Base-by-base conservation (phyloP, 176 grass and related monocot genomes). In the Aechmea fasciata region DNA sequence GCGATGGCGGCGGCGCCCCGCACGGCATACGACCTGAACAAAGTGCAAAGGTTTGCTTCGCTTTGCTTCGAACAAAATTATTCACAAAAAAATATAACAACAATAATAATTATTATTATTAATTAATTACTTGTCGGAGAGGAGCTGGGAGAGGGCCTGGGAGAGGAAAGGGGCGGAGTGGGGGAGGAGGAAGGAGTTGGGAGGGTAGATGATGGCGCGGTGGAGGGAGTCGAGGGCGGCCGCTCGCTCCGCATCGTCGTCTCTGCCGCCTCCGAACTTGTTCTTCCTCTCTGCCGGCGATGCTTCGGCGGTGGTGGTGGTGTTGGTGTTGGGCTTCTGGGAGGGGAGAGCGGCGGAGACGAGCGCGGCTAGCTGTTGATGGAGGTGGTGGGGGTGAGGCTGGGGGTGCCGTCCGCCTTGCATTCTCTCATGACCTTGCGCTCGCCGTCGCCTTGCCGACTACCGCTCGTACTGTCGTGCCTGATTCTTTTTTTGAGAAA, bases 331-430 rank as follows among this genome's bases (percentile, higher is more conserved):
- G 65, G 65, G 47, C 9, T 61, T 8, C 20, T 75, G 61, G 23
- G 73, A 49, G 63, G 73, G 63, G 63, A 75, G 73, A 2, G 75
- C 93, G 22, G 86, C 86, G 51, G 89, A 81, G 71, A 92, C 77
- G 77, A 97, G 83, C 66, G 93, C 85, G 41, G 86, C 82, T 73
- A 92, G 61, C 79, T 92, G 86, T 51, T 92, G 93, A 75, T 92
- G 93, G 67, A 97, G 89, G 65, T 89, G 93, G 78, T 89, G 92
- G 10, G 64, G 76, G 74, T 88, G 85, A 66, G 80, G 83, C 69
- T 86, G 84, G 51, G 84, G 83, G 23, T 71, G 66, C 33, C 33
- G 33, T 65, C 67, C 64, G 33, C 75, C 81, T 91, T 89, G 91
- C 91, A 95, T 90, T 77, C 66, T 78, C 55, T 73, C 72, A 61